These are phyloP conservation scores for Coleophoma eucalyptorum DNA, from an alignment of 2,329 filamentous ascomycete genomes.

Conservation along the genomic window DNA sequence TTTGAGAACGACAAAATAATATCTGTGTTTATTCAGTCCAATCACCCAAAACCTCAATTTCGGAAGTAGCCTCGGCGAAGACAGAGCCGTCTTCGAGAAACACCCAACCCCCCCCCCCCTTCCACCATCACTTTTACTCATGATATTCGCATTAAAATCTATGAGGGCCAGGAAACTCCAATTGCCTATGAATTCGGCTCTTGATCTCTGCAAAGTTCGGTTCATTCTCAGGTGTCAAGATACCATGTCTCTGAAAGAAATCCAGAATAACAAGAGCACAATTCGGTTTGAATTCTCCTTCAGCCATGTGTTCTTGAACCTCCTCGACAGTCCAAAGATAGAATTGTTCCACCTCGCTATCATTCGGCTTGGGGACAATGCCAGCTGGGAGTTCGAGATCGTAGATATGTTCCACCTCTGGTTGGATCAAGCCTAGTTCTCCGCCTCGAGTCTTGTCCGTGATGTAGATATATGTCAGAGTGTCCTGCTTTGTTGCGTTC, in stretches of 20 bases:
- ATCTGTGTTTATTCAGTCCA: too few species aligned
- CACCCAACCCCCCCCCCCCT: too few species aligned
- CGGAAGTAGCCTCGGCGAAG: too few species aligned
- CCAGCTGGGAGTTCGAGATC: constrained; percentile 73
- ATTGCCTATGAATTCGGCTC: constrained; percentile 68
- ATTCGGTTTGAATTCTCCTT: constrained; percentile 87
- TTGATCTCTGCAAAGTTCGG: constrained; percentile 73
- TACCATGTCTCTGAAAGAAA: constrained; percentile 83
- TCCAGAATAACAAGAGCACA: constrained; percentile 81
- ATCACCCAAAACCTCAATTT: too few species aligned
- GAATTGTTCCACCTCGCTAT: constrained; percentile 88
- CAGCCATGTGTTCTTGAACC: constrained; percentile 63
- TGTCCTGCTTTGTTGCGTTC: constrained; percentile 57
- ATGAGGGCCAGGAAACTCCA: constrained; percentile 75
- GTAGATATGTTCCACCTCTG: constrained; percentile 89
- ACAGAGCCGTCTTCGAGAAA: too few species aligned
- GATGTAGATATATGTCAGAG: constrained; percentile 81
- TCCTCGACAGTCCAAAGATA: constrained; percentile 74
- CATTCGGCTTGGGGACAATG: constrained; percentile 70
- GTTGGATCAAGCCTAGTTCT: constrained; percentile 78
- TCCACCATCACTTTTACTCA: too few species aligned
- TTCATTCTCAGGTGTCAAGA: constrained; percentile 77
- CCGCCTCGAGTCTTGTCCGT: constrained; percentile 73
- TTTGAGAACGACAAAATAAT: too few species aligned
- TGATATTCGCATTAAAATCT: constrained; percentile 7